Base-by-base conservation (phyloP, 139 green algal genomes). In the Chlorella sp. region DNA sequence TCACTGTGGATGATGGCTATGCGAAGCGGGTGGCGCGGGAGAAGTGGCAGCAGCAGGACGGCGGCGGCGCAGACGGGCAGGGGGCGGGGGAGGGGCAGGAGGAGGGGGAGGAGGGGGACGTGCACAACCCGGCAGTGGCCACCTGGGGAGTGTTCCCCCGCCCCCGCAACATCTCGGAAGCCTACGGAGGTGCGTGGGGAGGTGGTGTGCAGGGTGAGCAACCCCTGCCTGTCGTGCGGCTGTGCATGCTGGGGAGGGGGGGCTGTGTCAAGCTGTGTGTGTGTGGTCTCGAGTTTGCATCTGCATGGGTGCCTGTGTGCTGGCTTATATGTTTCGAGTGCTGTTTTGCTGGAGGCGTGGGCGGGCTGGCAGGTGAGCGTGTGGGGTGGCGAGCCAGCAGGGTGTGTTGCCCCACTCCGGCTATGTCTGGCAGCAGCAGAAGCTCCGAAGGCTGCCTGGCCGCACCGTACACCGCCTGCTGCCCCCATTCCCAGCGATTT, bases 81-180 rank as follows among this genome's bases (percentile, higher is more conserved):
- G 39, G 60, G 19, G 84, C 34, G 9, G 48, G 32, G 18, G 82
- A 75, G 71, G 73, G 84, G 39, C 28, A 71, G 37, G 68, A 81
- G 88, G n/a, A 11, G 12, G 69, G 60, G 48, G 36, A 76, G 28
- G 68, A 36, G 34, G 82, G 77, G 32, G 90, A 94, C 12, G 39
- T 83, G 21, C 92, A 95, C 87, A 95, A 94, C 73, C 93, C 93
- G 24, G 92, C 92, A 64, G 93, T 94, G 53, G 39, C 86, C 1
- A 81, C 86, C 39, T 79, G 68, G 68, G 89, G 71, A 14, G 60
- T 88, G 71, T 99, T 98, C 83, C 95, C 95, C 0, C 94, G 97
- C 1, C 97, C 97, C 2, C 34, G 87, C 12, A 96, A 99, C 93
- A 99, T 99, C 71, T 96, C 92, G 12, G 76, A 96, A 60, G 89